These are phyloP conservation scores for Hygrophoropsis aurantiaca DNA, from an alignment of 768 basidiomycete species.

Conservation along the genomic window DNA sequence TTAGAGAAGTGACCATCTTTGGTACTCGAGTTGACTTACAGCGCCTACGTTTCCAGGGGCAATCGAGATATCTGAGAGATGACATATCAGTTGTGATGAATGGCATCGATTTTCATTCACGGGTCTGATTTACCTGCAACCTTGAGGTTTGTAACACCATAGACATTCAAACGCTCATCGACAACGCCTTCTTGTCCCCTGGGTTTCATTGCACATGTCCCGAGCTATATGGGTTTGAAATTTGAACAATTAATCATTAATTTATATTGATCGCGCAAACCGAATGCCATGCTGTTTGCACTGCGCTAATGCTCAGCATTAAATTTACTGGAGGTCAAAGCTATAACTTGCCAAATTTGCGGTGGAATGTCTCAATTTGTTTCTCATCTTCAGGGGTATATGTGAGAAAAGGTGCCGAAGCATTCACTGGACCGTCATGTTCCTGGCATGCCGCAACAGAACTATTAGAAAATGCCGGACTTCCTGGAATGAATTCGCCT, in stretches of 20 bases:
- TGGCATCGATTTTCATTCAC: not conserved
- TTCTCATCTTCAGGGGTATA: slow-evolving; percentile 44
- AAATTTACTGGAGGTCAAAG: not conserved
- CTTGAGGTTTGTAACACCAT: slow-evolving; percentile 40
- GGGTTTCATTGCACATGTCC: slow-evolving; percentile 65
- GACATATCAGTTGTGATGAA: not conserved
- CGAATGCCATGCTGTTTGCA: slow-evolving; percentile 46
- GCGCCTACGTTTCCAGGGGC: slow-evolving; percentile 32
- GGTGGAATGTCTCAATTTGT: slow-evolving; percentile 41
- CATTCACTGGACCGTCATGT: slow-evolving; percentile 28
- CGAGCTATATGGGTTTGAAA: slow-evolving; percentile 36
- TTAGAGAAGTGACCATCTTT: not conserved
- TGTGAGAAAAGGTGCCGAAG: slow-evolving; percentile 34
- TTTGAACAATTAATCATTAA: not conserved
- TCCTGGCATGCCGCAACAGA: slow-evolving; percentile 7
- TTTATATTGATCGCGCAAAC: slow-evolving; percentile 10
- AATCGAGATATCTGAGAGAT: slow-evolving; percentile 37
- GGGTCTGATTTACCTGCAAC: slow-evolving; percentile 44
- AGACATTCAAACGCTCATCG: slow-evolving; percentile 57
- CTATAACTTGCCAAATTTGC: slow-evolving; percentile 26
- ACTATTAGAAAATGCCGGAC: slow-evolving; percentile 36
- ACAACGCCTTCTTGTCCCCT: slow-evolving; percentile 56
- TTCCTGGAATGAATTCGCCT: slow-evolving; percentile 35
- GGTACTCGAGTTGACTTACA: slow-evolving; percentile 10
- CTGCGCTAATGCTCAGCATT: slow-evolving; percentile 16